Base-by-base conservation (phyloP, 345 rosid genomes). In the Eucalyptus melliodora region DNA sequence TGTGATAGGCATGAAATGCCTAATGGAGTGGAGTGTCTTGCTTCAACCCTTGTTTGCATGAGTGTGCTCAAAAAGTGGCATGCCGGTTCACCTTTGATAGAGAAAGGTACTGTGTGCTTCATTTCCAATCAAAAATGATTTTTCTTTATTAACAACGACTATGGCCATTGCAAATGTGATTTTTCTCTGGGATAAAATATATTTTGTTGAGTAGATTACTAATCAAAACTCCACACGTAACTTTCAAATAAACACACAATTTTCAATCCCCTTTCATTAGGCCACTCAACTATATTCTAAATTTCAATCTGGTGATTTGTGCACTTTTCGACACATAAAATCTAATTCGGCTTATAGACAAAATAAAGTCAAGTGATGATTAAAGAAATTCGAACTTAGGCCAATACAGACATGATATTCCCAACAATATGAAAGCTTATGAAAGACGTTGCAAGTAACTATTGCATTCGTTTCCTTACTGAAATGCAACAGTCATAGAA, bases 61-160 rank as follows among this genome's bases (percentile, higher is more conserved):
- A 31, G 91, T 67, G 95, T 93, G 49, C 96, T 96, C 37, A 92
- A 89, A 50, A 92, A 86, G 89, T 95, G 97, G 96, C 90, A 94
- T 50, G 80, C 37, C 9, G 94, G 92, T 42, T 69, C 23, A 16
- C 4, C 14, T 87, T 55, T 91, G 30, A 45, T 92, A 17, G 50
- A 89, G 4, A 92, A 88, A 94, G 97, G 98, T 96, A 69, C 0
- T 3, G 8, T 31, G 21, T 11, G 24, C 26, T 11, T 23, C 31
- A 50, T 19, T 13, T 53, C 13, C 4, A 26, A 51, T 4, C 44
- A 31, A 69, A 69, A 19, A 69, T 9, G 10, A 34, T 31, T 69
- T 69, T 69, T 34, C 44, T 69, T 62, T 30, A 17, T 69, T 4
- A 8, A 16, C 44, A 17, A 7, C 7, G 4, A 69, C 37, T 17